Percentiles rank a stretch among this genome's conserved stretches.
Conservation (phyloP, 2,329 filamentous ascomycete genomes). For the Dothideomycetidae sp. region DNA sequence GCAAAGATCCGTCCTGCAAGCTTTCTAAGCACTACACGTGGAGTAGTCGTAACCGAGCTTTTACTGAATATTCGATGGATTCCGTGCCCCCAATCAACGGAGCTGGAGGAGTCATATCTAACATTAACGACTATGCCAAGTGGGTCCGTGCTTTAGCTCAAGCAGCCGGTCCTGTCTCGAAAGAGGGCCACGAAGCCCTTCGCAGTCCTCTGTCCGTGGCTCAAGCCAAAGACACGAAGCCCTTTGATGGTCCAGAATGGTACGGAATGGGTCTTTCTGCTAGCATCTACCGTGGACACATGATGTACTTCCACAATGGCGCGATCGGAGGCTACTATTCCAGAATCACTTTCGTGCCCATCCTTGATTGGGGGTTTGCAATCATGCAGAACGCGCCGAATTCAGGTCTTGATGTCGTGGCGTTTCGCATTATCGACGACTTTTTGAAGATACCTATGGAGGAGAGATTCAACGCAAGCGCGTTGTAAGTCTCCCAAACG, state of each 20-base stretch:
- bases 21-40: slow-evolving; percentile 16
- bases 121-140: slow-evolving; percentile 36
- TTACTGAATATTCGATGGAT: slow-evolving; percentile 9
- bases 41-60: slow-evolving; percentile 11
- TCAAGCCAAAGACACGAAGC: slow-evolving; percentile 1
- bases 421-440: slow-evolving; percentile 10
- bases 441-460: slow-evolving; percentile 8
- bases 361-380: slow-evolving; percentile 30
- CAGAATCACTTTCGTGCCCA: slow-evolving; percentile 32
- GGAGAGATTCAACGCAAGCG: slow-evolving; percentile 9
- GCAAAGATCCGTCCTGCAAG: slow-evolving; percentile 8
- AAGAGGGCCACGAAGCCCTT: slow-evolving; percentile 7
- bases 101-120: slow-evolving; percentile 26
- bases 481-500: slow-evolving; percentile 5
- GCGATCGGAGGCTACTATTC: slow-evolving; percentile 33
- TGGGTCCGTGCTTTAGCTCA: slow-evolving; percentile 38
- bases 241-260: slow-evolving; percentile 20
- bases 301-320: slow-evolving; percentile 31
- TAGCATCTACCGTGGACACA: slow-evolving; percentile 30
- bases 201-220: slow-evolving; percentile 7
- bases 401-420: slow-evolving; percentile 7
- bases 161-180: slow-evolving; percentile 14
- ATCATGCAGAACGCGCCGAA: slow-evolving; percentile 15
- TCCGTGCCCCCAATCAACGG: slow-evolving; percentile 13
- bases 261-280: slow-evolving; percentile 31